A percentile compares a stretch with the other conserved stretches of the same genome.
phyloP scores from a whole-genome alignment of 106 monocot species.

The Phalaenopsis aphrodite region DNA sequence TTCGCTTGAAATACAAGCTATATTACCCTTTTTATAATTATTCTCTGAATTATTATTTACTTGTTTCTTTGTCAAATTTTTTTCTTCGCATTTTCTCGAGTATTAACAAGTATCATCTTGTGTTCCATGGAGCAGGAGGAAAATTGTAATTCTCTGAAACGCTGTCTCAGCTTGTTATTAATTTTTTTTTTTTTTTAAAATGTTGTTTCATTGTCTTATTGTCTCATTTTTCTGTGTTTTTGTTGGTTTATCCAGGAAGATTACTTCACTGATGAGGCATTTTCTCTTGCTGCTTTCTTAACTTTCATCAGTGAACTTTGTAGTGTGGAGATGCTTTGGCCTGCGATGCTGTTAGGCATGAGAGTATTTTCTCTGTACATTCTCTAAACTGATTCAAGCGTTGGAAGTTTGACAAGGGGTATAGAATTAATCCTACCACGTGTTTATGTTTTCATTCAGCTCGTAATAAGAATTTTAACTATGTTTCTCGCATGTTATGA shows the following conservation, averaged over 20 bases:
- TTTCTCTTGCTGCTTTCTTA: background rate
- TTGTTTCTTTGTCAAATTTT: background rate
- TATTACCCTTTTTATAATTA: background rate
- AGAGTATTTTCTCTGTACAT: background rate
- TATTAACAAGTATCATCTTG: background rate
- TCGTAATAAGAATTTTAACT: background rate
- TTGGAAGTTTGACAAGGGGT: background rate
- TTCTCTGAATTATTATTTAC: background rate
- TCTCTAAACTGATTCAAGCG: background rate
- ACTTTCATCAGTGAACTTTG: background rate
- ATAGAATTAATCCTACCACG: background rate
- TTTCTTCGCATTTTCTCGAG: background rate
- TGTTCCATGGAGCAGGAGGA: background rate
- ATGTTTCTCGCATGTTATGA: too few species aligned
- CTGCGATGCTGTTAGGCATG: background rate
- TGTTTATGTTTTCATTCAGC: background rate
- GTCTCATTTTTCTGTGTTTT: background rate
- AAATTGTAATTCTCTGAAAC: background rate
- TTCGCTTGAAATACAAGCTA: background rate
- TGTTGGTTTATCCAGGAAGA: background rate
- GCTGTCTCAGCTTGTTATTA: background rate
- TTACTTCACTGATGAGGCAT: background rate
- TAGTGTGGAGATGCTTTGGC: background rate
- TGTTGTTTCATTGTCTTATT: too few species aligned
- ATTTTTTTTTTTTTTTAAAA: background rate